Evolutionary conservation across 805 yeast species (phyloP).

Genomic region (Zygosaccharomyces siamensis): DNA sequence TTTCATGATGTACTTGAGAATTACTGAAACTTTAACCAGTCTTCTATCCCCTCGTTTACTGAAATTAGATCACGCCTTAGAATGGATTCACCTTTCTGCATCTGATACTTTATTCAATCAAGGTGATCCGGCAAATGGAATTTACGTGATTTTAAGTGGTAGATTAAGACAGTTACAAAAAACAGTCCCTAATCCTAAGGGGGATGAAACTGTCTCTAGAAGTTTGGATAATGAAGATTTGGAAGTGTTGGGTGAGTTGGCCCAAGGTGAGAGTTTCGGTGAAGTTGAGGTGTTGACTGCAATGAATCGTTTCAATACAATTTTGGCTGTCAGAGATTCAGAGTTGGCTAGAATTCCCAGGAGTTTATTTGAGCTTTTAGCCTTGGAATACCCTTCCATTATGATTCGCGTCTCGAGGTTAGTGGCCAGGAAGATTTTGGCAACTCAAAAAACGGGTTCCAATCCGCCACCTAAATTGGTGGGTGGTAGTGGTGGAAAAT

Average conservation of each 20-base stretch:
- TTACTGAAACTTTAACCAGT: slow-evolving; percentile 69
- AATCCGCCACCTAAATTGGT: slow-evolving; percentile 13
- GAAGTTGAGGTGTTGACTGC: slow-evolving; percentile 92
- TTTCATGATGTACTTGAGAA: slow-evolving; percentile 68
- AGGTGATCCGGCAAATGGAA: slow-evolving; percentile 85
- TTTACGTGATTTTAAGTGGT: slow-evolving; percentile 85
- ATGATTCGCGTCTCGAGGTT: slow-evolving; percentile 85
- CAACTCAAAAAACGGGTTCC: slow-evolving; percentile 12
- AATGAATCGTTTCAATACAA: slow-evolving; percentile 58
- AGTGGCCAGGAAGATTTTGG: slow-evolving; percentile 58
- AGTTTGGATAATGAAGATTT: slow-evolving; percentile 15
- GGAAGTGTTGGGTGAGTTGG: slow-evolving; percentile 63
- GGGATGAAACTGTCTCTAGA: slow-evolving; percentile 19
- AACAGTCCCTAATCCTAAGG: slow-evolving; percentile 14
- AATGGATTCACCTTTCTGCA: slow-evolving; percentile 90
- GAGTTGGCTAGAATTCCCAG: slow-evolving; percentile 93
- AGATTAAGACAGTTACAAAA: slow-evolving; percentile 60
- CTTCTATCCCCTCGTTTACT: slow-evolving; percentile 62
- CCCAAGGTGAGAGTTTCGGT: slow-evolving; percentile 93
- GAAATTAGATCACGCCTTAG: slow-evolving; percentile 84
- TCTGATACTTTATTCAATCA: slow-evolving; percentile 76
- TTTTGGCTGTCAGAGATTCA: slow-evolving; percentile 86
- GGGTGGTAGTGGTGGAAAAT: slow-evolving; percentile 18
- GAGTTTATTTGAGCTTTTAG: slow-evolving; percentile 77
- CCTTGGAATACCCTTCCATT: slow-evolving; percentile 79